Base-by-base conservation (phyloP, 2,329 filamentous ascomycete genomes). In the Polytolypa hystricis region DNA sequence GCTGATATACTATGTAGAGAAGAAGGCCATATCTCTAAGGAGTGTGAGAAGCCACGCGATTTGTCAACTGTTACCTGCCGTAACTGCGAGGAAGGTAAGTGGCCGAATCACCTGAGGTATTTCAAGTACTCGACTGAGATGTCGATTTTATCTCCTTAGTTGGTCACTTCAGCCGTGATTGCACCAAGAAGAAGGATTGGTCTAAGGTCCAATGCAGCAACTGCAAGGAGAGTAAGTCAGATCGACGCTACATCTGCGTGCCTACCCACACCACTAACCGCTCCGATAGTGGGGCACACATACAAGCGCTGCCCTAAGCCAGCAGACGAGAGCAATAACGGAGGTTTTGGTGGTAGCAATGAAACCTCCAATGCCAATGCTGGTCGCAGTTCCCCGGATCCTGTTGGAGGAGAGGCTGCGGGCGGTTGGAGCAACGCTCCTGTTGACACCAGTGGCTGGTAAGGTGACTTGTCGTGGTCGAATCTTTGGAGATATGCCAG, bases 91-190 rank as follows among this genome's bases (percentile, higher is more conserved):
- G 45, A 62, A 43, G 47, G 60, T 60, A 52, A 44, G 51, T 38
- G 12, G 20, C 1, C 11, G 17, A 23, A 20, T 16, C 27, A 33
- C 11, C 17, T 18, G 19, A 14, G 7, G 16, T n/a, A n/a, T n/a
- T n/a, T n/a, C n/a, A n/a, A n/a, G n/a, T n/a, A n/a, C n/a, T n/a
- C n/a, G n/a, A n/a, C n/a, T n/a, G n/a, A n/a, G n/a, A n/a, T n/a
- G n/a, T n/a, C 7, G 17, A 18, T 11, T 17, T 26, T 33, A 10
- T 18, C 10, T 7, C 4, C 8, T 11, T 36, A 62, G 60, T 54
- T 19, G 64, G 64, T 3, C 64, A 67, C 40, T 55, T 54, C 38
- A 53, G 53, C 31, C 58, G 57, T 11, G 63, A 67, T n/a, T 67
- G 64, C 37, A 50, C 62, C 4, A 48, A 62, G 43, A 58, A 61